Percentiles rank a stretch among this genome's conserved stretches.
Conservation (phyloP, 2,329 filamentous ascomycete species). For the Cryphonectria japonica region DNA sequence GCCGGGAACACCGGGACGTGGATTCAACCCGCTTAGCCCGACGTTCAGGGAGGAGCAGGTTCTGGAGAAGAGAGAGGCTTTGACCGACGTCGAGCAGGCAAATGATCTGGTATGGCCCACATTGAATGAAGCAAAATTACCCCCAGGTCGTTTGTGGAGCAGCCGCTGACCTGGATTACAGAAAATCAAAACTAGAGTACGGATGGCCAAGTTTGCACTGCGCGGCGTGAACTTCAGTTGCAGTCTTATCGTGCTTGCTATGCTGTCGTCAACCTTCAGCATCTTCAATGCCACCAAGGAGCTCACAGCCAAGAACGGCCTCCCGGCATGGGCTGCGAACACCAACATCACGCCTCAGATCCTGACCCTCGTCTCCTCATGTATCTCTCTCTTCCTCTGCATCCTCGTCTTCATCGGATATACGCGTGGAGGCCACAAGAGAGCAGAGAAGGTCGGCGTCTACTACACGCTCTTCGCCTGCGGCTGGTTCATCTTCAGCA, state of each 20-base stretch:
- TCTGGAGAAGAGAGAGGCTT: conserved; percentile 80
- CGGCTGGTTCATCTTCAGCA: conserved; percentile 89
- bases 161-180: conserved; percentile 45
- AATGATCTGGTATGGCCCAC: conserved; percentile 76
- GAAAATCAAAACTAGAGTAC: conserved; percentile 91
- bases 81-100: conserved; percentile 84
- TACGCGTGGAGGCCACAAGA: conserved; percentile 82
- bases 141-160: not conserved
- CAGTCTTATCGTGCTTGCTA: conserved; percentile 89
- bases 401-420: conserved; percentile 83
- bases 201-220: conserved; percentile 93
- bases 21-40: conserved; percentile 82
- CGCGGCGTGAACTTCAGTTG: conserved; percentile 96
- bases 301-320: conserved; percentile 74
- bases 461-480: conserved; percentile 97
- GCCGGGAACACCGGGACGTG: conserved; percentile 78
- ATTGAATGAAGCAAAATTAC: not conserved
- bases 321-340: conserved; percentile 80
- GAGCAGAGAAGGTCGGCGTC: conserved; percentile 89
- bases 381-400: conserved; percentile 78
- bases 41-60: conserved; percentile 88
- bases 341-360: conserved; percentile 91
- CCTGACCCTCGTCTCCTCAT: conserved; percentile 76
- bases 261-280: conserved; percentile 84
- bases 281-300: conserved; percentile 89